Conservation (phyloP, 192 early-diverging fungal genomes). For the Haplosporangium gracile region DNA sequence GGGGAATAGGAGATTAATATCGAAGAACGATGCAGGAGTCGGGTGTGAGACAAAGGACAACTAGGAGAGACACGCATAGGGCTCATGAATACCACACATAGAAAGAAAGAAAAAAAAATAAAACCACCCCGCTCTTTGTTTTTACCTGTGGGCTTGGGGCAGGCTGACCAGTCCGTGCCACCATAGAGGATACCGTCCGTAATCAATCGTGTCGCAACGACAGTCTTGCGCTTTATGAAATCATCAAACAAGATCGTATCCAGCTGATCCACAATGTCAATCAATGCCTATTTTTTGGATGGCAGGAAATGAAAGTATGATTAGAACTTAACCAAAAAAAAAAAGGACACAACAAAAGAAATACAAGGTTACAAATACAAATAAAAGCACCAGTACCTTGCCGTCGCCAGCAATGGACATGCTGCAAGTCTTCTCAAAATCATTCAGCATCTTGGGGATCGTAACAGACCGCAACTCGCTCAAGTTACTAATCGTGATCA, state of each 20-base stretch:
- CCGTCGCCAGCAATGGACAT: slow-evolving; percentile 69
- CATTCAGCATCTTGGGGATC: slow-evolving; percentile 79
- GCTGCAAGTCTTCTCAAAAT: slow-evolving; percentile 80
- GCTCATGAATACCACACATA: neutral
- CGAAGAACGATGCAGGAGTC: neutral
- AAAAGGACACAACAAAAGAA: neutral
- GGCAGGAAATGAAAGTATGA: no score
- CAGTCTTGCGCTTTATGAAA: slow-evolving; percentile 85
- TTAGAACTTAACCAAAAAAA: neutral
- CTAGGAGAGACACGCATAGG: neutral
- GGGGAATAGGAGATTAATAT: neutral
- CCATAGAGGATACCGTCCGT: slow-evolving; percentile 85
- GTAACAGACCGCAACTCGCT: slow-evolving; percentile 76
- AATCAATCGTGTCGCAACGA: slow-evolving; percentile 77
- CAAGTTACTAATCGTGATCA: slow-evolving; percentile 90
- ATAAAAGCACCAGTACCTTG: slow-evolving; percentile 58
- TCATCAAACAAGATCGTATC: slow-evolving; percentile 88
- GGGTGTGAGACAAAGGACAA: neutral
- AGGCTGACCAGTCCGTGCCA: slow-evolving; percentile 89
- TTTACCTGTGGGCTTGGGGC: slow-evolving; percentile 80
- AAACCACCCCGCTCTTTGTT: neutral
- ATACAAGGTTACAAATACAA: neutral
- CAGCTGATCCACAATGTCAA: slow-evolving; percentile 80
- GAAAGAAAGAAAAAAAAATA: neutral
- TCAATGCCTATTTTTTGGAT: slow-evolving; percentile 63